These are phyloP conservation scores for Cutaneotrichosporon sp. DNA, from an alignment of 1,284 basidiomycete species.

Conservation along the genomic window DNA sequence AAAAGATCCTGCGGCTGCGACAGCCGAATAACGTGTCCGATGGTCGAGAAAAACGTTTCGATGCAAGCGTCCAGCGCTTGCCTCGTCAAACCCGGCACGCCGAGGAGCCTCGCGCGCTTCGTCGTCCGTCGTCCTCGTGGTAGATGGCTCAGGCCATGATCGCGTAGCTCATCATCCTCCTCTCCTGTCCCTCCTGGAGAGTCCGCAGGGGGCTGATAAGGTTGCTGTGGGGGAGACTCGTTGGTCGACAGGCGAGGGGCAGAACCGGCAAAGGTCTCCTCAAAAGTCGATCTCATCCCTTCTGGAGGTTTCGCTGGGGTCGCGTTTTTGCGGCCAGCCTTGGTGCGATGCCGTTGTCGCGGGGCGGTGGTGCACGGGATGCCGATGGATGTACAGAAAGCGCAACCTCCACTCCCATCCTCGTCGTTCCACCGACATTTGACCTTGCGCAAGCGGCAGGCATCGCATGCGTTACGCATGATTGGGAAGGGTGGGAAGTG, in stretches of 20 bases:
- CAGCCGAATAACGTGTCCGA: conserved; percentile 6
- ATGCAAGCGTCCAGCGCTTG: conserved; percentile 10
- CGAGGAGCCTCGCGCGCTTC: conserved; percentile 3
- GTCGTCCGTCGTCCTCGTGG: background rate
- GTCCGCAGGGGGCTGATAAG: background rate
- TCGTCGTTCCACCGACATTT: conserved; percentile 1
- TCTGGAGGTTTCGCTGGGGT: background rate
- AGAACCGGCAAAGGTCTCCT: background rate
- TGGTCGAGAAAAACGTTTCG: conserved; percentile 6
- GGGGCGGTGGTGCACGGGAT: conserved; percentile 3
- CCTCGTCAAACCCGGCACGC: conserved; percentile 5
- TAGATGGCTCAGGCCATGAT: background rate
- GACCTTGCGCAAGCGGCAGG: conserved; percentile 10
- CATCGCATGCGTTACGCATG: conserved; percentile 7
- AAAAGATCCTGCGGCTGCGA: conserved; percentile 1
- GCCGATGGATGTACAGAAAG: conserved; percentile 10
- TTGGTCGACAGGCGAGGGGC: background rate
- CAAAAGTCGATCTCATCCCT: background rate
- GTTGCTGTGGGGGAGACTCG: background rate
- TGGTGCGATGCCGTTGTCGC: conserved; percentile 7
- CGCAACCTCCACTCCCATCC: background rate
- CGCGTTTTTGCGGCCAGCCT: background rate
- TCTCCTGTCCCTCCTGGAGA: background rate
- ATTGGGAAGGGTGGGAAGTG: background rate
- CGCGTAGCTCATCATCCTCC: background rate